Evolutionary conservation across 352 stramenopile species (phyloP), one percentile per base, ranked within the genome.

Genomic region (Aphanomyces stellatus): DNA sequence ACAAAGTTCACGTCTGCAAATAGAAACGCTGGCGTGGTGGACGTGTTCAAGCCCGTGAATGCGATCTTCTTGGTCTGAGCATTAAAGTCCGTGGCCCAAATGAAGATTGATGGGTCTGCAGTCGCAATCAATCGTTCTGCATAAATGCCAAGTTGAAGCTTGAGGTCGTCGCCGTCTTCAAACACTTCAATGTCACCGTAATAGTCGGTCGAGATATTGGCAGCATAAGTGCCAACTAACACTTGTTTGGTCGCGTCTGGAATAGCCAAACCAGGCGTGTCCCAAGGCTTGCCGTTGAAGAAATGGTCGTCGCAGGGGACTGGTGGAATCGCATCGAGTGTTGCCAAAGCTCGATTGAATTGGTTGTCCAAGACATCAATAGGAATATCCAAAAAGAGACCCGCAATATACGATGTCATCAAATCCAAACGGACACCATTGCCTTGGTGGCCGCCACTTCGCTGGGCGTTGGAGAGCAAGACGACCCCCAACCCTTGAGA

Each of bases 331-430:
- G 30, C 25, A 81, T 51, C 66, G 49, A 84, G 77, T 3, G 71
- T 70, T 0, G 69, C 43, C 22, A 76, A 72, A 74, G 73, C 82
- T n/a, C 70, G 63, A 4, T 69, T 37, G 42, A 79, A 86, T 19
- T 72, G 72, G 7, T 71, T 69, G 51, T 87, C 76, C 35, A 90
- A 60, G 33, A 84, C 75, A 11, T 73, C 48, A 53, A 76, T 85
- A 2, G 82, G 79, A 1, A 88, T 76, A 31, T 87, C 79, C 13
- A 90, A 65, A 37, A 90, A 87, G 25, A 90, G 69, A 0, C 82
- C 82, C 49, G 85, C 74, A 10, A 88, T 65, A 63, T 90, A 88
- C 49, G 78, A 82, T 2, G 80, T 76, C 35, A 84, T 79, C 62
- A 87, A 80, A 51, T 90, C 77, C 2, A 86, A 62, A 11, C n/a